These are phyloP conservation scores for Mycena rosella DNA, from an alignment of 768 basidiomycete species.

Conservation along the genomic window DNA sequence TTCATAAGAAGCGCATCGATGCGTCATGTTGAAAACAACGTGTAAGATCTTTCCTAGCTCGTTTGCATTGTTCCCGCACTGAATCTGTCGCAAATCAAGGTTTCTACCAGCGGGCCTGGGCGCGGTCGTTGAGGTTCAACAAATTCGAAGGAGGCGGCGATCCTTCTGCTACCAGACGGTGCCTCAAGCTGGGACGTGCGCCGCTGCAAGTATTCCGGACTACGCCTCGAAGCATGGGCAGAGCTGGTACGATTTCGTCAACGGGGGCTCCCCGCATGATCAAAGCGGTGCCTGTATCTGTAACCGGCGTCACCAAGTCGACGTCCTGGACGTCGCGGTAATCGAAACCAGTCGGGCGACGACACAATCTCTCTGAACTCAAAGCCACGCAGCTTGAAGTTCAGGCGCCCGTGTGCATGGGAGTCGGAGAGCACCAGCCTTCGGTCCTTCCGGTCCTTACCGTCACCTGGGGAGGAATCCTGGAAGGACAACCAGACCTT, in stretches of 20 bases:
- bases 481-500: no score
- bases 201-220: background rate
- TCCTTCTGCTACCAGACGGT: conserved; percentile 32
- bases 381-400: no score
- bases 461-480: no score
- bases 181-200: conserved; percentile 18
- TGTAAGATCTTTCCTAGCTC: background rate
- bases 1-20: background rate
- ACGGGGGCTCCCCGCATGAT: conserved; percentile 6
- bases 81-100: background rate
- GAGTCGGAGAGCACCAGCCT: no score
- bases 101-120: background rate
- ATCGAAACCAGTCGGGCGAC: no score
- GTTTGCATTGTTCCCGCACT: background rate
- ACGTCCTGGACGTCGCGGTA: no score
- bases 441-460: no score
- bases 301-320: no score
- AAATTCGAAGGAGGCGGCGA: conserved; percentile 5
- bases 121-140: conserved; percentile 9
- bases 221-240: conserved; percentile 27
- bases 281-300: no score
- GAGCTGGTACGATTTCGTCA: conserved; percentile 32
- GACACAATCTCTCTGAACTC: no score
- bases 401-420: no score
- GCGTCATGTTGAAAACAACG: background rate